phyloP scores from a whole-genome alignment of 2,329 filamentous ascomycete genomes.

The Microdochium paspali region DNA sequence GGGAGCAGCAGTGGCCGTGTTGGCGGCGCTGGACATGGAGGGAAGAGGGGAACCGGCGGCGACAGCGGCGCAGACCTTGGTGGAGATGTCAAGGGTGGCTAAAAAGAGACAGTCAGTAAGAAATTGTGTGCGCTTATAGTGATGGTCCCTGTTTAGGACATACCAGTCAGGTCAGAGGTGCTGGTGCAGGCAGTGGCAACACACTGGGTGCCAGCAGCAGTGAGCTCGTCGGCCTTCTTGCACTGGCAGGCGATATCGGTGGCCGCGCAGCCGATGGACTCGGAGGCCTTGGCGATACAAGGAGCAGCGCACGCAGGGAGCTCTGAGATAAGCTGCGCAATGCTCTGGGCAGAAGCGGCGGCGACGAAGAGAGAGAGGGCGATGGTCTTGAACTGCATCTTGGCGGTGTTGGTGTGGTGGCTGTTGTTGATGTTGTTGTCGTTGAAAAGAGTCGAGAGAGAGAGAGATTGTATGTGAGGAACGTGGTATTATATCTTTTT shows the following conservation, averaged over 20 bases:
- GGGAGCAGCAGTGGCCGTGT: slow-evolving; percentile 6
- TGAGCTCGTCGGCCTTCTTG: slow-evolving; percentile 22
- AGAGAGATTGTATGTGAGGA: neutral
- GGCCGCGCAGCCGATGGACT: slow-evolving; percentile 20
- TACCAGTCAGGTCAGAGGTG: slow-evolving; percentile 24
- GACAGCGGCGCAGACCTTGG: slow-evolving; percentile 3
- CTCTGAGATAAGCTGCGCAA: slow-evolving; percentile 14
- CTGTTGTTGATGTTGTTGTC: too few relatives aligned
- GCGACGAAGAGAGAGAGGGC: slow-evolving; percentile 13
- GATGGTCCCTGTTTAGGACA: too few relatives aligned
- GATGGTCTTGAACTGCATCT: slow-evolving; percentile 20
- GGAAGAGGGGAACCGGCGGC: slow-evolving; percentile 1
- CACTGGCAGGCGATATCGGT: slow-evolving; percentile 29
- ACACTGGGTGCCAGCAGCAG: slow-evolving; percentile 22
- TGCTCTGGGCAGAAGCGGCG: slow-evolving; percentile 11
- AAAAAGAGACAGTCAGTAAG: slow-evolving; percentile 4
- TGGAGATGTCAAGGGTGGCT: slow-evolving; percentile 12
- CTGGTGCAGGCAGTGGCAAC: slow-evolving; percentile 21
- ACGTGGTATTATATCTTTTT: too few relatives aligned
- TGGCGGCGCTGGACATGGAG: slow-evolving; percentile 3
- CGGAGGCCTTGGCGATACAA: slow-evolving; percentile 23
- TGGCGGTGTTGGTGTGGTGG: slow-evolving; percentile 4
- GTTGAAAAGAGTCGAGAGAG: neutral
- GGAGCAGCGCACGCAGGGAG: slow-evolving; percentile 28
- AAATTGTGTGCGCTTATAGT: too few relatives aligned